Evolutionary conservation across 208 protist genomes (phyloP).

Genomic region (Acanthamoeba castellanii): DNA sequence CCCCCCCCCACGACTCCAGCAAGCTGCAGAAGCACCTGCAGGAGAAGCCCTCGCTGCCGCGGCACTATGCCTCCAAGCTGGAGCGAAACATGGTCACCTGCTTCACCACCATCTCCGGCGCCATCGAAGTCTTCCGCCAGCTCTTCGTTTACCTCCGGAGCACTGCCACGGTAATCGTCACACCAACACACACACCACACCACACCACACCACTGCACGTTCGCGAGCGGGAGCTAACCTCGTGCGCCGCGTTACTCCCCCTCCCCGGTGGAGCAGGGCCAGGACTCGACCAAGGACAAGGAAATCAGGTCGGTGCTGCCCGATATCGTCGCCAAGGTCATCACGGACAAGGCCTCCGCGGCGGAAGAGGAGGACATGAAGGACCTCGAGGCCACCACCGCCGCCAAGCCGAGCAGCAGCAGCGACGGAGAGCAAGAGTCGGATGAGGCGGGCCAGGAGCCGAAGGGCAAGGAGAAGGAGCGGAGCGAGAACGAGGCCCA

Average conservation of each 20-base stretch:
- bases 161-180: background rate
- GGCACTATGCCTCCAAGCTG: slow-evolving; percentile 64
- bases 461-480: background rate
- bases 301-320: slow-evolving; percentile 46
- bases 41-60: slow-evolving; percentile 61
- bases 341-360: background rate
- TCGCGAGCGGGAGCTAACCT: no score
- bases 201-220: no score
- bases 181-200: no score
- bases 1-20: background rate
- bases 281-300: slow-evolving; percentile 31
- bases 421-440: background rate
- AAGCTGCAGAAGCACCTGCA: slow-evolving; percentile 68
- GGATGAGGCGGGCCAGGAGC: background rate
- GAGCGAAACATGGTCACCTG: slow-evolving; percentile 28
- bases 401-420: background rate
- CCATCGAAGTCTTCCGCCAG: slow-evolving; percentile 19
- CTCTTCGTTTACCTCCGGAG: background rate
- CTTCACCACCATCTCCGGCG: background rate
- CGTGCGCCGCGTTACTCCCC: no score
- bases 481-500: slow-evolving; percentile 50
- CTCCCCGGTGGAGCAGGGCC: background rate
- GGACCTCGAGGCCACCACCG: background rate
- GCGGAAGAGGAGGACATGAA: slow-evolving; percentile 45
- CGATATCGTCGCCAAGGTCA: slow-evolving; percentile 1